phyloP scores from a whole-genome alignment of 2,329 filamentous ascomycete genomes.

The Fusarium continuum region DNA sequence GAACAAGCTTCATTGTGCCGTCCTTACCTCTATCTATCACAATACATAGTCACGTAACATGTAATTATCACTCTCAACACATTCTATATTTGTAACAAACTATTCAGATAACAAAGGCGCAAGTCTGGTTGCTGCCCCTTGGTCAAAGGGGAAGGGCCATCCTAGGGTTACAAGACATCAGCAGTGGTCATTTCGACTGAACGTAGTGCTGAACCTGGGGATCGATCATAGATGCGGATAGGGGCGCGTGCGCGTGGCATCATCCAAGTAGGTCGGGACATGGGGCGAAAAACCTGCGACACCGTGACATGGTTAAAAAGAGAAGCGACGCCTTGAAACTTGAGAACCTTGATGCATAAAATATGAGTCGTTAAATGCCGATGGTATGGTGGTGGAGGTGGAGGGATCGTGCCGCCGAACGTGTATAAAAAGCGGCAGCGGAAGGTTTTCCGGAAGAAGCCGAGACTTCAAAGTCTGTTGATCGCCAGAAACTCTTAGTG shows the following conservation, averaged over 20 bases:
- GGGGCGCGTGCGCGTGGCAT: constrained; percentile 15
- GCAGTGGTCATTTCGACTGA: constrained; percentile 41
- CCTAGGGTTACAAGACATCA: constrained; percentile 46
- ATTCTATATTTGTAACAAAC: constrained; percentile 37
- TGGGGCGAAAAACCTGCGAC: constrained; percentile 38
- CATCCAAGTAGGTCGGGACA: constrained; percentile 24
- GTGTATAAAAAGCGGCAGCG: constrained; percentile 7
- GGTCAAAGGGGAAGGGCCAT: constrained; percentile 36
- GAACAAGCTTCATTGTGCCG: neutral
- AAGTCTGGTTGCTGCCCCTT: constrained; percentile 35
- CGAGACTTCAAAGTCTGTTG: constrained; percentile 44
- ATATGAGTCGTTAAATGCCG: constrained; percentile 22
- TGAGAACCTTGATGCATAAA: constrained; percentile 35
- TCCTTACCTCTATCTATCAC: neutral
- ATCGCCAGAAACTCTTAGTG: constrained; percentile 43
- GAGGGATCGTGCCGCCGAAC: constrained; percentile 13
- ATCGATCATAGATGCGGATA: constrained; percentile 30
- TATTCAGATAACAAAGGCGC: constrained; percentile 30
- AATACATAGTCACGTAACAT: constrained; percentile 10
- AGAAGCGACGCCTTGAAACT: constrained; percentile 22
- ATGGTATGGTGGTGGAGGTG: constrained; percentile 2
- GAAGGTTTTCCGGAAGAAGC: constrained; percentile 22
- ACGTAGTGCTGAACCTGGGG: constrained; percentile 43
- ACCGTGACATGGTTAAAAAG: constrained; percentile 42
- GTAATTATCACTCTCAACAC: constrained; percentile 9